Percentiles rank a stretch among this genome's conserved stretches.
Conservation (phyloP, 129 eudicot genomes). For the Erigeron canadensis region DNA sequence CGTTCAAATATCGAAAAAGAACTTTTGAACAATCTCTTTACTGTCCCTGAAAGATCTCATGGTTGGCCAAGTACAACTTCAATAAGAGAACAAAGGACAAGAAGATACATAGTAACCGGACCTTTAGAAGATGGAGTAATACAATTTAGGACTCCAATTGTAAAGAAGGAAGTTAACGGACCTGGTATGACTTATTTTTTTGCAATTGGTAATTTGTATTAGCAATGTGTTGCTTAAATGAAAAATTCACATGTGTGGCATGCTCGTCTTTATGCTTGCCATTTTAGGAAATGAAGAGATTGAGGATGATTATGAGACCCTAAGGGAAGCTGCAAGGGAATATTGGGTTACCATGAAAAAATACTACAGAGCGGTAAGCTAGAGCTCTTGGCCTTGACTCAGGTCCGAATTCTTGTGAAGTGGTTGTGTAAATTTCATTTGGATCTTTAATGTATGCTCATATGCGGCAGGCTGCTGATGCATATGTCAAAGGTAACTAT, state of each 20-base stretch:
- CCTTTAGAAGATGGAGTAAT: constrained; percentile 47
- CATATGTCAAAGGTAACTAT: constrained; percentile 44
- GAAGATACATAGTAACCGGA: constrained; percentile 42
- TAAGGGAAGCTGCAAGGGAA: constrained; percentile 60
- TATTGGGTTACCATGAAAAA: constrained; percentile 57
- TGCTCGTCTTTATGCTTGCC: constrained; percentile 9
- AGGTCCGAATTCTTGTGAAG: neutral
- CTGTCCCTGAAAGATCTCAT: constrained; percentile 45
- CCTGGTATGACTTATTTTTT: constrained; percentile 35
- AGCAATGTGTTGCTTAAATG: neutral
- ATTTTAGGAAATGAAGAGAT: constrained; percentile 40
- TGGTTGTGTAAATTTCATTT: constrained; percentile 6
- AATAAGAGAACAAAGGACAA: constrained; percentile 23
- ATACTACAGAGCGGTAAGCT: constrained; percentile 74
- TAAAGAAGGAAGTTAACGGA: constrained; percentile 35
- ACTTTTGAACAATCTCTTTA: constrained; percentile 53
- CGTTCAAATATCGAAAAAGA: constrained; percentile 51
- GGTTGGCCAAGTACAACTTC: constrained; percentile 32
- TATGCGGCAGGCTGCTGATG: constrained; percentile 65
- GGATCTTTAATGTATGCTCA: neutral
- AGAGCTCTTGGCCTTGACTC: neutral
- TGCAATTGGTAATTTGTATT: neutral
- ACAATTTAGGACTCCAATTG: constrained; percentile 33
- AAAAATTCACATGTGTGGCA: neutral
- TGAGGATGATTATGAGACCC: constrained; percentile 46